phyloP scores from a whole-genome alignment of 163 green algal genomes.

The Smithsoniella earleae region DNA sequence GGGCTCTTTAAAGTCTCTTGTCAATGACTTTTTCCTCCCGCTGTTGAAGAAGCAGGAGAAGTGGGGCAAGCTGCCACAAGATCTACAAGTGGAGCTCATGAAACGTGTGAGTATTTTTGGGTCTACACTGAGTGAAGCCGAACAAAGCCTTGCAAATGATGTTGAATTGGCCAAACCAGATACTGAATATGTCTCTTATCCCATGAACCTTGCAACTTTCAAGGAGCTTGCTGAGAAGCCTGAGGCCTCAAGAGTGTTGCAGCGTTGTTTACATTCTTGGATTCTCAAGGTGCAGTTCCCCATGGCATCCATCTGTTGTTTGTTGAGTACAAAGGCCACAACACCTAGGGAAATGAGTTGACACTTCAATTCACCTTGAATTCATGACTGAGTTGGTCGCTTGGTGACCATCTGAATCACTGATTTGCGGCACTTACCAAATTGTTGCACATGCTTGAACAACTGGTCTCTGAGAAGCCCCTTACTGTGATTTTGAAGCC shows the following conservation, averaged over 20 bases:
- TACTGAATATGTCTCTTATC: constrained; percentile 45
- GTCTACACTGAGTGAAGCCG: constrained; percentile 60
- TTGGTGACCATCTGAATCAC: too few relatives aligned
- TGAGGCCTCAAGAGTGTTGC: constrained; percentile 46
- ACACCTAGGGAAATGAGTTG: too few relatives aligned
- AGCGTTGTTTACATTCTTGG: constrained; percentile 59
- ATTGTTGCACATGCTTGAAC: too few relatives aligned
- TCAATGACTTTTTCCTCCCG: constrained; percentile 18
- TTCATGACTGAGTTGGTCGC: too few relatives aligned
- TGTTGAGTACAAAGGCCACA: too few relatives aligned
- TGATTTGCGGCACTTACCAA: too few relatives aligned
- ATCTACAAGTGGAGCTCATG: constrained; percentile 51
- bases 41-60: constrained; percentile 34
- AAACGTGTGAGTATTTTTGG: constrained; percentile 49
- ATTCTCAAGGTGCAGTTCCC: constrained; percentile 50
- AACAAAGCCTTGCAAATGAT: constrained; percentile 45
- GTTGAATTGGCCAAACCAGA: constrained; percentile 65
- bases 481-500: too few relatives aligned
- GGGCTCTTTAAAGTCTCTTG: background rate
- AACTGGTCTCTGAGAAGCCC: too few relatives aligned
- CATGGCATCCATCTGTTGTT: too few relatives aligned
- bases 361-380: too few relatives aligned
- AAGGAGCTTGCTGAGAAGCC: constrained; percentile 52
- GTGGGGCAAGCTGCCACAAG: constrained; percentile 48
- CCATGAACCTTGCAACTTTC: constrained; percentile 55